Evolutionary conservation across 257 asterid species (phyloP).

Genomic region (Lycium ferocissimum): DNA sequence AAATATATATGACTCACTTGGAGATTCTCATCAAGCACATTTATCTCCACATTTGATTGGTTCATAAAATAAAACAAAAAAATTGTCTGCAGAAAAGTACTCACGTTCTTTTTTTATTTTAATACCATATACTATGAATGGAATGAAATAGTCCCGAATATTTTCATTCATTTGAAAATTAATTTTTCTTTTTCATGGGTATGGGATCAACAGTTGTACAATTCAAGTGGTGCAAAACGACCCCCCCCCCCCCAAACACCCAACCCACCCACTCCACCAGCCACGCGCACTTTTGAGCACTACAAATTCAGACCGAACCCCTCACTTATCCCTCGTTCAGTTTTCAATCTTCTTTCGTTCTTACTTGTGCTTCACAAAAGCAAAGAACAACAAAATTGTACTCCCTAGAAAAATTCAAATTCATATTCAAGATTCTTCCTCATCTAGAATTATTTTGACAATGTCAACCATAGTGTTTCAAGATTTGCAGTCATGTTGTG

Average conservation of each 20-base stretch:
- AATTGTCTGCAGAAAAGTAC: not conserved
- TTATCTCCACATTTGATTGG: not conserved
- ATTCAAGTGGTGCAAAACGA: conserved; percentile 59
- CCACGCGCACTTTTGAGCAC: conserved; percentile 50
- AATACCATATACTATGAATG: not conserved
- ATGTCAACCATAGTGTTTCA: conserved; percentile 68
- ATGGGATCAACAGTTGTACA: conserved; percentile 37
- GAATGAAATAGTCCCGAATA: conserved; percentile 16
- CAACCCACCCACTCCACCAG: conserved; percentile 27
- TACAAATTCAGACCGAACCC: conserved; percentile 67
- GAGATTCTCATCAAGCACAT: not conserved
- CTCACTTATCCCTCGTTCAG: conserved; percentile 51
- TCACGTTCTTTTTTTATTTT: not conserved
- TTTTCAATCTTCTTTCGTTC: conserved; percentile 7
- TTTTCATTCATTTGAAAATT: not conserved
- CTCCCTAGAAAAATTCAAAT: not conserved
- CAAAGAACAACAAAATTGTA: not conserved
- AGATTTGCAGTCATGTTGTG: conserved; percentile 46
- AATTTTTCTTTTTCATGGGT: not conserved
- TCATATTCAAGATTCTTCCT: not conserved
- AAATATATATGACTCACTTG: not conserved
- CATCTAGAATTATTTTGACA: conserved; percentile 1
- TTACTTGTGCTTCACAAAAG: not conserved
- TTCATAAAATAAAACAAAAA: not conserved
- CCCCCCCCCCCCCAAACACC: conserved; percentile 16